Conservation (phyloP, 805 yeast genomes). For the Starmerella geochares region DNA sequence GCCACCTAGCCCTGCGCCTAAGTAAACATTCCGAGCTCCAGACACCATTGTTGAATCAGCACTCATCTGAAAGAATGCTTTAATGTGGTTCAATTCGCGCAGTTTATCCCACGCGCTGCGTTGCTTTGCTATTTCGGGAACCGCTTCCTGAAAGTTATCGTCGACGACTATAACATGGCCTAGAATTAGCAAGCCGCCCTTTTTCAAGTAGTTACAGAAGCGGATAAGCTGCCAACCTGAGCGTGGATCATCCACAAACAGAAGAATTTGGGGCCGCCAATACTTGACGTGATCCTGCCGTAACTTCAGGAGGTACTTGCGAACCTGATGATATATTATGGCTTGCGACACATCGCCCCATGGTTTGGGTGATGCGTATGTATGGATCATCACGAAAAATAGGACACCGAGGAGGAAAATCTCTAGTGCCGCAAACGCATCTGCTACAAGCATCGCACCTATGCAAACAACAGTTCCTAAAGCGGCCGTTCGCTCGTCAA, state of each 20-base stretch:
- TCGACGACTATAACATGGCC: conserved; percentile 76
- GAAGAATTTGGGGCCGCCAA: conserved; percentile 92
- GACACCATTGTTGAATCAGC: conserved; percentile 79
- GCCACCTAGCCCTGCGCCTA: conserved; percentile 96
- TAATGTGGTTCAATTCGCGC: conserved; percentile 64
- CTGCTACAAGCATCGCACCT: conserved; percentile 87
- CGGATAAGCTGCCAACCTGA: conserved; percentile 84
- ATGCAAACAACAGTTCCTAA: conserved; percentile 61
- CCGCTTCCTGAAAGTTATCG: conserved; percentile 49
- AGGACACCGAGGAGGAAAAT: conserved; percentile 56
- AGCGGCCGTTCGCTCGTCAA: conserved; percentile 71
- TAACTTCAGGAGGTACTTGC: conserved; percentile 74
- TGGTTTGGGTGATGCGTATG: conserved; percentile 84
- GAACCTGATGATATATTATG: conserved; percentile 88
- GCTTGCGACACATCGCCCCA: conserved; percentile 99
- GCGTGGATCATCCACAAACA: conserved; percentile 84
- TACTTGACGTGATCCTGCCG: conserved; percentile 90
- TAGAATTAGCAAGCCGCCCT: conserved; percentile 84
- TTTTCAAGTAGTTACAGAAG: conserved; percentile 88
- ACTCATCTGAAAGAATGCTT: conserved; percentile 90
- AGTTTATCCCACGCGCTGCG: conserved; percentile 74
- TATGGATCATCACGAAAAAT: conserved; percentile 71
- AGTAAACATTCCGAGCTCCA: conserved; percentile 87
- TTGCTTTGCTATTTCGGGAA: conserved; percentile 59
- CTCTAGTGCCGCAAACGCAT: conserved; percentile 75